A percentile compares a stretch with the other conserved stretches of the same genome.
These are phyloP conservation scores for Sporisorium graminicola DNA, from an alignment of 1,284 basidiomycete species.

Conservation along the genomic window DNA sequence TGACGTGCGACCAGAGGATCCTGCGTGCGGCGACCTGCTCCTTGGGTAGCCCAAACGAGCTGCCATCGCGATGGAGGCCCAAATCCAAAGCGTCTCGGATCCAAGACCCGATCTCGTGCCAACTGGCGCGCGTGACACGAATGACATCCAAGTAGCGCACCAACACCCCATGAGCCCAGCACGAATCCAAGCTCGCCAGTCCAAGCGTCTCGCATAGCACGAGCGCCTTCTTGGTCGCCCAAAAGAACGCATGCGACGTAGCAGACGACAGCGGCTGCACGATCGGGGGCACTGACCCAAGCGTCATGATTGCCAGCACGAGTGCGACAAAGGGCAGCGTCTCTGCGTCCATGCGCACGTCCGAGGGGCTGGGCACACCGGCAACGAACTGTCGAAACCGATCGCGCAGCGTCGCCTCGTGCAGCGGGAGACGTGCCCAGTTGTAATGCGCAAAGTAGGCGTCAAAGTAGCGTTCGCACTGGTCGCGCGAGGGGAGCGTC, in stretches of 20 bases:
- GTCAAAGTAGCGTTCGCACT: slow-evolving; percentile 52
- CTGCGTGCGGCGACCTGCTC: slow-evolving; percentile 45
- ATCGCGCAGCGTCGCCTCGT: slow-evolving; percentile 35
- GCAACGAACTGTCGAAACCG: slow-evolving; percentile 44
- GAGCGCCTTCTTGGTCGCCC: slow-evolving; percentile 52
- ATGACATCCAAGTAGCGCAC: slow-evolving; percentile 52
- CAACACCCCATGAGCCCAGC: slow-evolving; percentile 51
- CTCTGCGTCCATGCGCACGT: slow-evolving; percentile 45
- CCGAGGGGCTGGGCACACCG: slow-evolving; percentile 31
- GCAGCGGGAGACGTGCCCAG: slow-evolving; percentile 47
- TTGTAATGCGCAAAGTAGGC: slow-evolving; percentile 53
- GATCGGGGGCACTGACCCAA: slow-evolving; percentile 44
- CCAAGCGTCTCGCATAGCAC: slow-evolving; percentile 51
- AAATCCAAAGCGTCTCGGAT: slow-evolving; percentile 48
- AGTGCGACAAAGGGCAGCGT: slow-evolving; percentile 48
- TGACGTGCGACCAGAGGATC: slow-evolving; percentile 53
- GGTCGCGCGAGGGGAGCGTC: slow-evolving; percentile 36
- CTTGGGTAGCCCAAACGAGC: slow-evolving; percentile 48
- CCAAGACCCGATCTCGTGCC: slow-evolving; percentile 54
- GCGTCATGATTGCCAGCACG: slow-evolving; percentile 42
- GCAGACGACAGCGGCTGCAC: slow-evolving; percentile 49
- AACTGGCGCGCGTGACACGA: slow-evolving; percentile 46
- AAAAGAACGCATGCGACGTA: slow-evolving; percentile 50
- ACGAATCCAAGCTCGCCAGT: slow-evolving; percentile 46
- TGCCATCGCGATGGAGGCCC: slow-evolving; percentile 47